These are phyloP conservation scores for Clonostachys solani DNA, from an alignment of 2,329 filamentous ascomycete species.

Conservation along the genomic window DNA sequence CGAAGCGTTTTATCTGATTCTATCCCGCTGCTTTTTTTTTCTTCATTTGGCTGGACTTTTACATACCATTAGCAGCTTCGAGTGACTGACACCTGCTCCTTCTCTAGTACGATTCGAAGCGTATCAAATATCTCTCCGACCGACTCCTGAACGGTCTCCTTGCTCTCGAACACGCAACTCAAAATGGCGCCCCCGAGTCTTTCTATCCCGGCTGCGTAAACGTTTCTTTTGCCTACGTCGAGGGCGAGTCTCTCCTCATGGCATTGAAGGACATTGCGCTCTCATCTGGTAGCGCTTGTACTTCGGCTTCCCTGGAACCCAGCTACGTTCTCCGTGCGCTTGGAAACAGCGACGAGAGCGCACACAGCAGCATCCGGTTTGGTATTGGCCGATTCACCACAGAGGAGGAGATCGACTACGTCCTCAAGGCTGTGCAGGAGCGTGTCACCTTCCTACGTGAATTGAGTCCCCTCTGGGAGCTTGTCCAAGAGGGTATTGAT, in stretches of 20 bases:
- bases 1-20: conserved; percentile 62
- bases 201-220: conserved; percentile 98
- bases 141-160: conserved; percentile 79
- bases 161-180: conserved; percentile 82
- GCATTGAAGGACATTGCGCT: conserved; percentile 96
- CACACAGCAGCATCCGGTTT: conserved; percentile 96
- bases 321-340: conserved; percentile 93
- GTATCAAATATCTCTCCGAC: conserved; percentile 78
- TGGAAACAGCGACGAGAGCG: conserved; percentile 94
- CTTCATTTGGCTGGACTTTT: not conserved
- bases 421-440: conserved; percentile 87
- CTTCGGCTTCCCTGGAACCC: conserved; percentile 91
- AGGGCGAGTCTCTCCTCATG: conserved; percentile 97
- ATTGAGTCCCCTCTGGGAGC: conserved; percentile 92
- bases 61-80: not conserved
- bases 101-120: conserved; percentile 83
- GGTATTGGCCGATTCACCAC: conserved; percentile 97
- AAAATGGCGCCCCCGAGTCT: conserved; percentile 78
- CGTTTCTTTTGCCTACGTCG: conserved; percentile 96
- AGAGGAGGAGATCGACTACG: conserved; percentile 93
- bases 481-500: conserved; percentile 95
- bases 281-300: conserved; percentile 95
- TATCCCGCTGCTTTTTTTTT: not conserved
- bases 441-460: conserved; percentile 91
- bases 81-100: conserved; percentile 10